A percentile compares a stretch with the other conserved stretches of the same genome.
These are phyloP conservation scores for Saturnispora serradocipensis DNA, from an alignment of 805 yeast species.

Conservation along the genomic window DNA sequence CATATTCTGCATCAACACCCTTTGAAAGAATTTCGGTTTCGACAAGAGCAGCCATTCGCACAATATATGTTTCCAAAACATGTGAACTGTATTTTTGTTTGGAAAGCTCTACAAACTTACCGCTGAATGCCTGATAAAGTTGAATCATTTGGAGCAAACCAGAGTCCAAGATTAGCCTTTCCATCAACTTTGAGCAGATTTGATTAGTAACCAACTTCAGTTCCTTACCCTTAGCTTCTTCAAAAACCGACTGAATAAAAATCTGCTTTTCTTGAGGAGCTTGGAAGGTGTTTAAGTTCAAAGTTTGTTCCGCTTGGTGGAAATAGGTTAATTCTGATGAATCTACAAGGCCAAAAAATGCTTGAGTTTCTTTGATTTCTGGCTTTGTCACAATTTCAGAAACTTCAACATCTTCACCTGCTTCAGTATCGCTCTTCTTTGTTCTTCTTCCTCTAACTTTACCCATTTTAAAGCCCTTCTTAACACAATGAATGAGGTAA, in stretches of 20 bases:
- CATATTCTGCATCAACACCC: slow-evolving; percentile 29
- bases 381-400: neutral
- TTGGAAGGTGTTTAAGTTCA: slow-evolving; percentile 72
- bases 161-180: slow-evolving; percentile 66
- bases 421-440: slow-evolving; percentile 12
- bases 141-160: slow-evolving; percentile 55
- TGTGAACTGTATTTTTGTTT: slow-evolving; percentile 91
- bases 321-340: slow-evolving; percentile 81
- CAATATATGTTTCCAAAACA: slow-evolving; percentile 78
- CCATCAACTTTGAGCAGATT: slow-evolving; percentile 88
- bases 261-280: slow-evolving; percentile 61
- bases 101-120: slow-evolving; percentile 68
- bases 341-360: slow-evolving; percentile 84
- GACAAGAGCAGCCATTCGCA: slow-evolving; percentile 61
- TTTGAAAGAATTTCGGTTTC: slow-evolving; percentile 60
- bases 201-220: slow-evolving; percentile 88
- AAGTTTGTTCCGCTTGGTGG: slow-evolving; percentile 82
- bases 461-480: slow-evolving; percentile 13
- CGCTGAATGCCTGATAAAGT: slow-evolving; percentile 57
- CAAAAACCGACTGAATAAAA: slow-evolving; percentile 69
- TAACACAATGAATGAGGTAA: neutral
- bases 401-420: slow-evolving; percentile 1
- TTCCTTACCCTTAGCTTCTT: slow-evolving; percentile 84
- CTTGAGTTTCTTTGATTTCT: slow-evolving; percentile 17
- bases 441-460: slow-evolving; percentile 30